These are phyloP conservation scores for Gnaphalium uliginosum DNA, from an alignment of 129 eudicot species.

Conservation along the genomic window DNA sequence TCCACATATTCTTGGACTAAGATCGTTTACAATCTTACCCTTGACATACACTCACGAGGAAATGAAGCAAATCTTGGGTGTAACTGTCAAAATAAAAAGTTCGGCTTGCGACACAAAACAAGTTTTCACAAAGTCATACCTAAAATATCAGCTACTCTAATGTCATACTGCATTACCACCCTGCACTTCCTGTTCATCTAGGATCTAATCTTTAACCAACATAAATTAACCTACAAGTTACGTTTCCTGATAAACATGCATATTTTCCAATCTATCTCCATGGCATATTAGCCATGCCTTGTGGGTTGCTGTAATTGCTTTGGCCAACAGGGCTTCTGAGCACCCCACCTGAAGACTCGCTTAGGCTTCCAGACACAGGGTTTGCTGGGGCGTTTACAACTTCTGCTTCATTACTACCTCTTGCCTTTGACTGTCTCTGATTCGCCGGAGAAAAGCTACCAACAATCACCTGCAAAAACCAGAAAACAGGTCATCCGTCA, in stretches of 20 bases:
- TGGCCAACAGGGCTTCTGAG: conserved; percentile 46
- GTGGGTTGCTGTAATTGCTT: conserved; percentile 36
- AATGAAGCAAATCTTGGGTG: neutral
- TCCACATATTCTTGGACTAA: no score
- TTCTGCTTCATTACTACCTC: conserved; percentile 25
- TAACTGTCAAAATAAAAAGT: neutral
- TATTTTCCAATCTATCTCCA: conserved; percentile 42
- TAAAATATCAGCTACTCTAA: neutral
- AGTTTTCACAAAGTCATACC: neutral
- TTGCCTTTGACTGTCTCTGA: conserved; percentile 23
- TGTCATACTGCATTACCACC: neutral
- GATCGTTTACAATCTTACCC: neutral
- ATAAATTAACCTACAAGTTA: neutral
- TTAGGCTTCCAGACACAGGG: conserved; percentile 4
- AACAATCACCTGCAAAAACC: conserved; percentile 42
- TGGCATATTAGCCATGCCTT: conserved; percentile 34
- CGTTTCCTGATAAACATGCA: neutral
- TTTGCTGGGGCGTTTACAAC: conserved; percentile 26
- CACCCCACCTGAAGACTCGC: conserved; percentile 53
- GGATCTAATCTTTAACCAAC: neutral
- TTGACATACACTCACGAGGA: neutral
- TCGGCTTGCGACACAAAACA: neutral
- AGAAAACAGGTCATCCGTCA: neutral
- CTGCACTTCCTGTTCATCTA: neutral
- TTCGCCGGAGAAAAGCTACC: conserved; percentile 43